These are phyloP conservation scores for Naganishia friedmannii DNA, from an alignment of 768 basidiomycete species.

Conservation along the genomic window DNA sequence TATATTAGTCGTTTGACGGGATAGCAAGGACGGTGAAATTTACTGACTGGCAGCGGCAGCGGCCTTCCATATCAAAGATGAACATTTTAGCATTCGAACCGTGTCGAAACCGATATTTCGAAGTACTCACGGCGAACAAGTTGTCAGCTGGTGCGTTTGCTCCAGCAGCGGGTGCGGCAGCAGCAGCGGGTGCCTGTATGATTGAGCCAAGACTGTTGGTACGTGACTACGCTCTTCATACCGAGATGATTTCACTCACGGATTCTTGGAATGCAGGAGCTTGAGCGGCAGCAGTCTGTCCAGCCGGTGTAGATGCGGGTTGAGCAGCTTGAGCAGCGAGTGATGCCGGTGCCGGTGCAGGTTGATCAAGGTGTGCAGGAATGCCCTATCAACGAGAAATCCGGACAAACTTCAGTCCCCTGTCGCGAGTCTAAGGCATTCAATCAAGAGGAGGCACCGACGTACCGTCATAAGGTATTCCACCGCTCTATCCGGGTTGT, in stretches of 20 bases:
- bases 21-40: not conserved
- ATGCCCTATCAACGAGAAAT: conserved; percentile 63
- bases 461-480: conserved; percentile 91
- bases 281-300: conserved; percentile 53
- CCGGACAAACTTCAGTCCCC: conserved; percentile 61
- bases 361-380: conserved; percentile 35
- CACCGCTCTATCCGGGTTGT: conserved; percentile 97
- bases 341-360: conserved; percentile 56
- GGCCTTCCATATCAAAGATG: conserved; percentile 34
- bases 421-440: not conserved
- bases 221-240: not conserved
- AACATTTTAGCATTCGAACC: not conserved
- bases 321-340: conserved; percentile 48
- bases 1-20: not conserved
- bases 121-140: conserved; percentile 70
- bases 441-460: conserved; percentile 25
- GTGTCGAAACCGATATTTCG: too few relatives aligned
- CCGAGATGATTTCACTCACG: not conserved
- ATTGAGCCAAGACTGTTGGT: not conserved
- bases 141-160: conserved; percentile 63
- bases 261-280: conserved; percentile 50
- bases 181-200: conserved; percentile 33
- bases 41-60: conserved; percentile 51
- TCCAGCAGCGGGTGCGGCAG: conserved; percentile 40
- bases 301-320: conserved; percentile 56